These are phyloP conservation scores for Arachis monticola DNA, from an alignment of 331 rosid genomes.

Conservation along the genomic window DNA sequence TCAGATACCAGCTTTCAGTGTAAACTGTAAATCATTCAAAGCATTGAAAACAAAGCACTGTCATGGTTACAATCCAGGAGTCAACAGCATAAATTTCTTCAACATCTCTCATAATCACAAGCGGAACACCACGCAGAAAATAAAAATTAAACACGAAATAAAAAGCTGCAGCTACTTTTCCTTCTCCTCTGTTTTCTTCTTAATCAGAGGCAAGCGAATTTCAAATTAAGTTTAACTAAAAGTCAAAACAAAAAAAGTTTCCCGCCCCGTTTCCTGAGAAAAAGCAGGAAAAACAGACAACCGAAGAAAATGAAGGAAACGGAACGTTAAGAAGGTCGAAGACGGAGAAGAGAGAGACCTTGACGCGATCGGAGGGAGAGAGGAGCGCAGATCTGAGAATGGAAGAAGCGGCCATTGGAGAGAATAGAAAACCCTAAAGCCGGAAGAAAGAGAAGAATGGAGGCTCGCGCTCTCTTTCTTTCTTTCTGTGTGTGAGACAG, in stretches of 20 bases:
- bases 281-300: background rate
- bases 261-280: background rate
- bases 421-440: conserved; percentile 41
- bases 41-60: background rate
- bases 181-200: conserved; percentile 16
- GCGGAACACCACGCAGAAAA: background rate
- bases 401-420: conserved; percentile 73
- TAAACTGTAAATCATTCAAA: background rate
- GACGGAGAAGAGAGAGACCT: conserved; percentile 47
- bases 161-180: background rate
- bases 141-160: background rate
- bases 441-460: conserved; percentile 21
- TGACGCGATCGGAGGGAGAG: conserved; percentile 45
- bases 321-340: background rate
- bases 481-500: background rate
- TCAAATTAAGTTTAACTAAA: background rate
- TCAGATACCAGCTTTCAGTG: background rate
- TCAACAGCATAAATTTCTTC: background rate
- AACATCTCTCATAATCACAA: background rate
- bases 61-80: background rate
- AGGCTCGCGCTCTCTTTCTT: background rate
- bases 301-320: background rate
- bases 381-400: conserved; percentile 68
- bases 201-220: conserved; percentile 11
- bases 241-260: background rate